Base-by-base conservation (phyloP, 2,329 filamentous ascomycete species). In the Gaeumannomyces sp. region DNA sequence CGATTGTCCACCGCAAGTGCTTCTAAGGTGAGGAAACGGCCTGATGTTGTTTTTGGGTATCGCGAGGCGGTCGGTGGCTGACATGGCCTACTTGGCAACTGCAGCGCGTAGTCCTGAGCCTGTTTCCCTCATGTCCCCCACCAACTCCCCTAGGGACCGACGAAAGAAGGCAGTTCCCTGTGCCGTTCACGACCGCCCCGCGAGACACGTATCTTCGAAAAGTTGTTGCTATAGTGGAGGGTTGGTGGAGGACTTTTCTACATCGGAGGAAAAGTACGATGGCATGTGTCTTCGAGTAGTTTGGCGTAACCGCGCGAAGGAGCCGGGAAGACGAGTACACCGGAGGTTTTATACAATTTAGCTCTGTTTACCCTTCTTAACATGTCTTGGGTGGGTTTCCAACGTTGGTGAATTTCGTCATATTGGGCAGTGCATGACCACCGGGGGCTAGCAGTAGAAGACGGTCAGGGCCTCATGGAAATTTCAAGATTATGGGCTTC, bases 1-100 rank as follows among this genome's bases (percentile, higher is more conserved):
- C 93, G 78, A 98, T 98, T 79, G 94, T 98, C 77, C 94, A 98
- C 91, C 92, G 93, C 90, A 98, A 97, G 92, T 97, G 94, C 92
- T 97, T 97, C 91, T 97, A 97, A 97, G 89, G 88, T 89, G 77
- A 74, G 78, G 68, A 33, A 60, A 64, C 8, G 27, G 57, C 3
- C 38, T 59, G 31, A 29, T 16, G 28, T 60, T 59, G 31, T 59
- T 65, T 58, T 27, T 58, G 11, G 4, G 38, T 27, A 28, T 53
- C 29, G 29, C 14, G 22, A n/a, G n/a, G n/a, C n/a, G n/a, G n/a
- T n/a, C 33, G 3, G n/a, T 13, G 19, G 53, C 16, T 64, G 35
- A 63, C 61, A 38, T 56, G 5, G 22, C n/a, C 13, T 8, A 1
- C n/a, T 38, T 38, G 14, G 5, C 7, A 31, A 3, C n/a, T 3